Evolutionary conservation across 345 rosid species (phyloP), one percentile per base, ranked within the genome.

Genomic region (Eucalyptus cloeziana): DNA sequence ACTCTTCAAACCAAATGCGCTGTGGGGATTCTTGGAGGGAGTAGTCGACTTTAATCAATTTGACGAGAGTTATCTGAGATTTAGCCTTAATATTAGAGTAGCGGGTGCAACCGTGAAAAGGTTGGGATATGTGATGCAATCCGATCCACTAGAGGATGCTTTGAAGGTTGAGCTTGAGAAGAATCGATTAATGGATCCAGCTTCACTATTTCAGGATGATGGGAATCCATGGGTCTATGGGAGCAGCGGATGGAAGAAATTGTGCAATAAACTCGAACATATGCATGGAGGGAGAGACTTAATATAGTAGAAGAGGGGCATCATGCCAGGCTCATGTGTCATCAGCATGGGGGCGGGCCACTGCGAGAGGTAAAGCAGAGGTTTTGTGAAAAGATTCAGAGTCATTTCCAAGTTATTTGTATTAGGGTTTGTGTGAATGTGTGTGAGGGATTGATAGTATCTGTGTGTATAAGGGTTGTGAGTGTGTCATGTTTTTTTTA

Each of bases 381-480:
- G 67, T 0, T 25, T 12, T 60, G 67, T 8, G 2, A 27, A 27
- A 27, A 27, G 0, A 27, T 27, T 60, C 2, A 1, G 1, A 12
- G 31, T 27, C 31, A 60, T 60, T 27, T 54, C 12, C 60, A 54
- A 54, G 27, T 54, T 54, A 22, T 54, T 54, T 54, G 11, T 54
- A 54, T 54, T 54, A 7, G 0, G 37, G 19, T 13, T n/a, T n/a
- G 37, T 0, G 5, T 30, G 76, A 64, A 64, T 14, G 19, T 14
- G 4, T 27, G 69, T 12, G 69, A 60, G 69, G 7, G 31, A 60
- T 13, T 60, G 69, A 60, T 60, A 60, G 16, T 27, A 60, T 25
- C 1, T 1, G 31, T 0, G 31, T 11, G n/a, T 0, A 12, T 27
- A 62, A 12, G 69, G 17, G 69, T 6, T 3, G 31, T 2, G 0